Conservation (phyloP, 2,329 filamentous ascomycete genomes). For the Calonectria montana region DNA sequence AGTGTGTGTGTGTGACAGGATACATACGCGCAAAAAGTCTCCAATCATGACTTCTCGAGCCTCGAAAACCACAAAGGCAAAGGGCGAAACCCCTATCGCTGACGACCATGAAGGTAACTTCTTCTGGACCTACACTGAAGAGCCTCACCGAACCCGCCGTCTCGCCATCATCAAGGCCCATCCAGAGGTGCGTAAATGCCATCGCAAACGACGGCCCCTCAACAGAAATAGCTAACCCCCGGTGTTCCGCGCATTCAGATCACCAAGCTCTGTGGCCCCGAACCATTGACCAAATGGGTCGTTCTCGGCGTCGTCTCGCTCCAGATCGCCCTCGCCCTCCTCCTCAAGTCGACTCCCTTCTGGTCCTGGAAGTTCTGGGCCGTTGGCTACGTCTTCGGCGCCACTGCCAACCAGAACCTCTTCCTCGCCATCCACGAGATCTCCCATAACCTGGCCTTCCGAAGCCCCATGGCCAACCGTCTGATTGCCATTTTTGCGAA, state of each 20-base stretch:
- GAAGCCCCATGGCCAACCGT: constrained; percentile 81
- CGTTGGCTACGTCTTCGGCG: constrained; percentile 90
- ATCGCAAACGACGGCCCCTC: background rate
- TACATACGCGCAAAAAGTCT: background rate
- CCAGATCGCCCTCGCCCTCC: constrained; percentile 81
- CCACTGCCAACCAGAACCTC: constrained; percentile 97
- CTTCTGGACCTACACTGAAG: constrained; percentile 99
- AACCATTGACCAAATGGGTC: constrained; percentile 94
- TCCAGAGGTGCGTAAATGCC: constrained; percentile 75
- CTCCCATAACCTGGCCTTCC: constrained; percentile 96
- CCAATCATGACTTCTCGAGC: constrained; percentile 44
- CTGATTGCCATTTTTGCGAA: constrained; percentile 94
- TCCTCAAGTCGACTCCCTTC: constrained; percentile 81
- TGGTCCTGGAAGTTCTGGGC: constrained; percentile 87
- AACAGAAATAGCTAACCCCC: constrained; percentile 21
- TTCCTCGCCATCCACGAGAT: constrained; percentile 99
- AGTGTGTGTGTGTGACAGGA: background rate
- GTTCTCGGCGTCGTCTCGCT: constrained; percentile 85
- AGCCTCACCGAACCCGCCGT: constrained; percentile 91
- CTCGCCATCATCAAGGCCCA: constrained; percentile 98
- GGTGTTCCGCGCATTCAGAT: constrained; percentile 65
- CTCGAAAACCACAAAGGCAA: constrained; percentile 49
- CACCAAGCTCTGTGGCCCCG: constrained; percentile 95
- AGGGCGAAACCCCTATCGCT: constrained; percentile 35
- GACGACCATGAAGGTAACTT: constrained; percentile 64